Evolutionary conservation across 2,329 filamentous ascomycete genomes (phyloP).

Genomic region (Fusarium stilboides): DNA sequence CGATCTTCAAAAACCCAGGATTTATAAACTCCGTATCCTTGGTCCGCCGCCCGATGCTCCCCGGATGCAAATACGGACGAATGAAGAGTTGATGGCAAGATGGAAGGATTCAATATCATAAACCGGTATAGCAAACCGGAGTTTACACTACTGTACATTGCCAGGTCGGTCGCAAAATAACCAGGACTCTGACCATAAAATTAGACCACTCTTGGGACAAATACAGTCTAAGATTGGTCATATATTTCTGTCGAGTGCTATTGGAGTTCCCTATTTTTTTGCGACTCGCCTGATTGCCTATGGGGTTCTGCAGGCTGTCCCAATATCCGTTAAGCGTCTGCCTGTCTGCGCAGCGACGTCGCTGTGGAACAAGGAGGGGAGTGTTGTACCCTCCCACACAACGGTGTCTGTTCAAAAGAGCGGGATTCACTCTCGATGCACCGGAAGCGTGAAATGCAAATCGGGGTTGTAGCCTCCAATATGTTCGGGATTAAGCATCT

Average conservation of each 20-base stretch:
- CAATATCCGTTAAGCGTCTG: constrained; percentile 16
- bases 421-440: constrained; percentile 34
- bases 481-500: constrained; percentile 3
- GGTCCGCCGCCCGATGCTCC: constrained; percentile 22
- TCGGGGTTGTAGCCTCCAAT: constrained; percentile 12
- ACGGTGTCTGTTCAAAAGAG: constrained; percentile 44
- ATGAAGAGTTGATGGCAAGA: background rate
- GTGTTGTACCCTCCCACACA: constrained; percentile 27
- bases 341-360: constrained; percentile 36
- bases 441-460: constrained; percentile 19
- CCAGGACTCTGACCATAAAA: no score
- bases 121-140: background rate
- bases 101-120: constrained; percentile 14
- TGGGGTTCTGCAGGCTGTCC: background rate
- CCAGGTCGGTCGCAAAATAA: no score
- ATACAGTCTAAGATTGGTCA: no score
- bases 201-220: no score
- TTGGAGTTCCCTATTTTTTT: no score
- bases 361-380: constrained; percentile 38
- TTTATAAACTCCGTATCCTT: constrained; percentile 38
- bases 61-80: background rate
- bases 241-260: no score
- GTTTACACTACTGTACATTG: background rate
- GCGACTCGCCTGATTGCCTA: no score
- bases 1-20: constrained; percentile 19